These are phyloP conservation scores for Metschnikowia dekortorum DNA, from an alignment of 805 yeast species.

Conservation along the genomic window DNA sequence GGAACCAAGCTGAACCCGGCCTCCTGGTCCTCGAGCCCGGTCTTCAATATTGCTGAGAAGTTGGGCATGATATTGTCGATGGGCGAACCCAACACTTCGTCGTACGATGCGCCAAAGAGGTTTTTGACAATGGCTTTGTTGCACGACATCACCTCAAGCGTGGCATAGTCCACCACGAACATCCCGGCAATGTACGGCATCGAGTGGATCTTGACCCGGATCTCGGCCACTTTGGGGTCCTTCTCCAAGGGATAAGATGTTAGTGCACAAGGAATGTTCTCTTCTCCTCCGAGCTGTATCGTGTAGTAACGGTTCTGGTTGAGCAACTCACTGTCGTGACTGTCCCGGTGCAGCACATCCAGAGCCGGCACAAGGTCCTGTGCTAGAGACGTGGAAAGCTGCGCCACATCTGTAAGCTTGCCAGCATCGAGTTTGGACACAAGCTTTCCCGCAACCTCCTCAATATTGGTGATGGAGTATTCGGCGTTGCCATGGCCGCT, in stretches of 20 bases:
- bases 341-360: slow-evolving; percentile 15
- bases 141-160: slow-evolving; percentile 58
- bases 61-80: slow-evolving; percentile 61
- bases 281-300: slow-evolving; percentile 38
- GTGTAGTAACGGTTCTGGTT: slow-evolving; percentile 66
- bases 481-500: background rate
- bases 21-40: slow-evolving; percentile 31
- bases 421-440: slow-evolving; percentile 17
- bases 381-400: slow-evolving; percentile 26
- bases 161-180: slow-evolving; percentile 56
- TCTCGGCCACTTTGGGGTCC: slow-evolving; percentile 36
- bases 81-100: slow-evolving; percentile 34
- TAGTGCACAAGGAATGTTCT: slow-evolving; percentile 68
- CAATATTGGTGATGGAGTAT: slow-evolving; percentile 23
- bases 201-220: slow-evolving; percentile 66
- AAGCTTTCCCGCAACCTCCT: slow-evolving; percentile 35
- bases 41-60: slow-evolving; percentile 45
- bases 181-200: slow-evolving; percentile 87
- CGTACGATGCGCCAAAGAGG: slow-evolving; percentile 65
- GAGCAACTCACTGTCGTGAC: slow-evolving; percentile 30
- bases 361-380: slow-evolving; percentile 16
- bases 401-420: slow-evolving; percentile 14
- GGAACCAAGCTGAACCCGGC: slow-evolving; percentile 31
- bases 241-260: slow-evolving; percentile 54
- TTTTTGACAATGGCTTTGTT: slow-evolving; percentile 76